Percentiles rank a stretch among this genome's conserved stretches.
These are phyloP conservation scores for Venturia effusa DNA, from an alignment of 2,329 filamentous ascomycete genomes.

Conservation along the genomic window DNA sequence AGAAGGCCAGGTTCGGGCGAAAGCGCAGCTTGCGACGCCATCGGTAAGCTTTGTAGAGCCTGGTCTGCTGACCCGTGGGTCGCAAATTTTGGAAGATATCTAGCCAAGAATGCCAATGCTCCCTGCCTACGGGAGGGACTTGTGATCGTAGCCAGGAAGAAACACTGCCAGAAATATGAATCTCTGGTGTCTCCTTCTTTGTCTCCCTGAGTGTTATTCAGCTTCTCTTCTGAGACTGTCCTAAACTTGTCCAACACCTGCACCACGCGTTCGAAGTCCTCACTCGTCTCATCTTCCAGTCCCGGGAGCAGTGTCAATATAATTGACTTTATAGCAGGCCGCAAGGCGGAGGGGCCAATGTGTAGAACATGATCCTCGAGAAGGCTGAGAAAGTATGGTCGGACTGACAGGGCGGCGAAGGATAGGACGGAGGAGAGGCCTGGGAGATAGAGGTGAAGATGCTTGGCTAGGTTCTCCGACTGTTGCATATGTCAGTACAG, in stretches of 20 bases:
- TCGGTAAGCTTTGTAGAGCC: conserved; percentile 29
- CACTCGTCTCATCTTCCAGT: conserved; percentile 89
- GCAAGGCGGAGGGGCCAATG: conserved; percentile 58
- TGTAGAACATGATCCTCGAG: conserved; percentile 70
- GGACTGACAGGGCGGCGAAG: conserved; percentile 86
- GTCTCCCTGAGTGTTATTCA: conserved; percentile 37
- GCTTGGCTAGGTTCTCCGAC: conserved; percentile 63
- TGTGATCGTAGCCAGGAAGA: conserved; percentile 88
- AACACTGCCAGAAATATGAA: conserved; percentile 96
- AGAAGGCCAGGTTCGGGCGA: conserved; percentile 86
- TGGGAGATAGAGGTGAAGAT: conserved; percentile 80
- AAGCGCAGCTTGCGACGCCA: conserved; percentile 55
- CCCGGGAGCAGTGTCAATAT: conserved; percentile 83
- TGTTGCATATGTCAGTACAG: conserved; percentile 17
- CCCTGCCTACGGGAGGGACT: conserved; percentile 76
- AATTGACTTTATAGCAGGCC: conserved; percentile 82
- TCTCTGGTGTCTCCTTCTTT: conserved; percentile 40
- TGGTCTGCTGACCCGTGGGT: conserved; percentile 24
- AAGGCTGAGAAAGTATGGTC: conserved; percentile 73
- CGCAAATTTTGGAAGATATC: conserved; percentile 65
- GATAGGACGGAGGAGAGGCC: conserved; percentile 82
- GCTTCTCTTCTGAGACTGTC: conserved; percentile 40
- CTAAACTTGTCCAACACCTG: conserved; percentile 71
- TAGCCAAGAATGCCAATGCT: conserved; percentile 73
- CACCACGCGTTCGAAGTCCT: conserved; percentile 87